Evolutionary conservation across 345 rosid genomes (phyloP), one percentile per base, ranked within the genome.

Genomic region (Trapa bicornis): DNA sequence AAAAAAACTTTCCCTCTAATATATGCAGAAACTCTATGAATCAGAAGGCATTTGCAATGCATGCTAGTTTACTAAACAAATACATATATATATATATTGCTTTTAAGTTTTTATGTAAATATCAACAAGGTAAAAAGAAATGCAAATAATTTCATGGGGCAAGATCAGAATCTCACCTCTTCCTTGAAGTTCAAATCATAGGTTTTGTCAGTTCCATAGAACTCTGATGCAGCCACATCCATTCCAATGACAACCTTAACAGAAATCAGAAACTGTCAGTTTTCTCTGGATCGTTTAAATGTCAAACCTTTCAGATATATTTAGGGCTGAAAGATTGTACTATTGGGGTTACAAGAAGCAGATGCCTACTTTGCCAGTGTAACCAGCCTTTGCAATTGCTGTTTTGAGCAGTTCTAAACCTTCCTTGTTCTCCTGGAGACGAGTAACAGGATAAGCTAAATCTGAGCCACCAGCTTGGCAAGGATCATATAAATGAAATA

Each of bases 181-280:
- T 85, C 94, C 75, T 89, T 89, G 80, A 89, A 89, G 82, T 89
- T 89, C 83, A 89, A 70, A 75, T 94, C 99, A 67, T 94, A 94
- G 47, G 82, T 79, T 68, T 91, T 89, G 78, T 91, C 97, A 39
- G 77, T n/a, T 61, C 82, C 81, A 71, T 88, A 94, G 73, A 94
- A 94, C 73, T 94, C 99, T 22, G 99, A 94, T 39, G 99, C 99
- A 67, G 99, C 99, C 68, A 94, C 99, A 79, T 94, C 99, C 99
- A 94, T 94, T 70, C 99, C 99, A 62, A 94, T 94, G 73, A 94
- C 96, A 72, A 94, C 96, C 97, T 93, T 72, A 64, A 41, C 16
- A 47, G 7, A 32, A 6, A 45, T 22, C 29, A 57, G 39, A 5
- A 79, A 56, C 45, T 22, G 38, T 48, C 41, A 43, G 47, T 70